A percentile compares a stretch with the other conserved stretches of the same genome.
phyloP scores from a whole-genome alignment of 805 yeast species.

The Candida ipomoeae region DNA sequence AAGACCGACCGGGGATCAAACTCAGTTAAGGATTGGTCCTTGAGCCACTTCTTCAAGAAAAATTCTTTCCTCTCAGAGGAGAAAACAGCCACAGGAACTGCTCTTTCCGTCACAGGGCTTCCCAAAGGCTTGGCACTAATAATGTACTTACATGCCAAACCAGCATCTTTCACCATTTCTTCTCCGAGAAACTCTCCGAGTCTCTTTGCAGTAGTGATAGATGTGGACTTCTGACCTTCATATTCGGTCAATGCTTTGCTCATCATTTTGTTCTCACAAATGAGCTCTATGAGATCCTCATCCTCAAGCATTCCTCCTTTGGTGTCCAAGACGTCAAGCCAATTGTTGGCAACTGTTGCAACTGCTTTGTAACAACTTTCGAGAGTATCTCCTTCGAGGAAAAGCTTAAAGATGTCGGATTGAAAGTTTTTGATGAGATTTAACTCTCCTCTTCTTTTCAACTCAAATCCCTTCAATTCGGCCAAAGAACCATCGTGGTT shows the following conservation, averaged over 20 bases:
- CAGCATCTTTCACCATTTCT: conserved; percentile 95
- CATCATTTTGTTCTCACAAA: conserved; percentile 96
- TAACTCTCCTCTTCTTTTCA: conserved; percentile 94
- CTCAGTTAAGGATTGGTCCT: conserved; percentile 67
- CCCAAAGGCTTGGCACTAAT: conserved; percentile 78
- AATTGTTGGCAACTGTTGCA: conserved; percentile 87
- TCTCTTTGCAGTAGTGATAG: conserved; percentile 91
- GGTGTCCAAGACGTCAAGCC: conserved; percentile 91
- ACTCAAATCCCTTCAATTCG: conserved; percentile 93
- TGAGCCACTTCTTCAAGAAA: conserved; percentile 81
- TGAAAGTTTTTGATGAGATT: conserved; percentile 92
- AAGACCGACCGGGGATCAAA: conserved; percentile 86
- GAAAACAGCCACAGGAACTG: conserved; percentile 93
- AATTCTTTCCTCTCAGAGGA: conserved; percentile 80
- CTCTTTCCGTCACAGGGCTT: conserved; percentile 93
- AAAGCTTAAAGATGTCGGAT: conserved; percentile 86
- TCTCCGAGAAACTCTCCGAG: conserved; percentile 93
- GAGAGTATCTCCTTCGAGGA: conserved; percentile 77
- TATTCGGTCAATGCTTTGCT: conserved; percentile 87
- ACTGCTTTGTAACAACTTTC: conserved; percentile 84
- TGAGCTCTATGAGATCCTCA: conserved; percentile 87
- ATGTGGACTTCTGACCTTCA: conserved; percentile 85
- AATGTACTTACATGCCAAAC: conserved; percentile 90
- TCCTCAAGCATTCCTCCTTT: conserved; percentile 86
- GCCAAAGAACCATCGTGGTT: conserved; percentile 92